Conservation (phyloP, 371 early-diverging fungal species). For the Mortierella sp. region DNA sequence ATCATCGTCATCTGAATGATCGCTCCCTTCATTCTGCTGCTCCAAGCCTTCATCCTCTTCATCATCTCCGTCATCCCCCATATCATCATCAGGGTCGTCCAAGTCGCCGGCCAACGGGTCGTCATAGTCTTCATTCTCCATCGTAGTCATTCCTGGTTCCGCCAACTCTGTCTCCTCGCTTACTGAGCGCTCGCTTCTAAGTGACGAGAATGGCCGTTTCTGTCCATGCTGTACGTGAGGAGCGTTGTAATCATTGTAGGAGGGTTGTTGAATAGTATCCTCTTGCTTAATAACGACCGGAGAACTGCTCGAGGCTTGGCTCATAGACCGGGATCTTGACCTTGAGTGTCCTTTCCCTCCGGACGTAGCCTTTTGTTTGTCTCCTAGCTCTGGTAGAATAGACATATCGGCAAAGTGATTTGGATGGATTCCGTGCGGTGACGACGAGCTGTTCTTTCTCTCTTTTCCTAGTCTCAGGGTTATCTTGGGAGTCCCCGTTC, state of each 20-base stretch:
- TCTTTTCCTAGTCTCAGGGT: slow-evolving; percentile 18
- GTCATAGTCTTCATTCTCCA: slow-evolving; percentile 20
- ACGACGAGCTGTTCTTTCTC: slow-evolving; percentile 2
- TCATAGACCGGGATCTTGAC: slow-evolving; percentile 25
- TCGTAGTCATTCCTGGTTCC: neutral
- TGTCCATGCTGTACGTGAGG: slow-evolving; percentile 18
- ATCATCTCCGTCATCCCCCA: slow-evolving; percentile 43
- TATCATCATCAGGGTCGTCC: slow-evolving; percentile 52
- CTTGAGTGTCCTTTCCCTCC: slow-evolving; percentile 14
- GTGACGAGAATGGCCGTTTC: slow-evolving; percentile 27
- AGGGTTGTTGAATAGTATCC: slow-evolving; percentile 6
- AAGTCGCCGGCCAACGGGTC: slow-evolving; percentile 52
- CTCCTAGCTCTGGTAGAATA: neutral
- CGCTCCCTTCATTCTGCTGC: slow-evolving; percentile 19
- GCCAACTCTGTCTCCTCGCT: slow-evolving; percentile 8
- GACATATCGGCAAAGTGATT: slow-evolving; percentile 5
- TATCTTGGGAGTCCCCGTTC: slow-evolving; percentile 18
- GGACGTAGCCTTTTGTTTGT: neutral
- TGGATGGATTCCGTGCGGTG: slow-evolving; percentile 7
- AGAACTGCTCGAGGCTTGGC: slow-evolving; percentile 2
- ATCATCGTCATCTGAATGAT: slow-evolving; percentile 9
- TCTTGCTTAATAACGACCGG: slow-evolving; percentile 28
- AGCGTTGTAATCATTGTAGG: no score
- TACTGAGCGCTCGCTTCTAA: slow-evolving; percentile 12
- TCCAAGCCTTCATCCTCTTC: slow-evolving; percentile 22